Evolutionary conservation across 2,329 filamentous ascomycete species (phyloP).

Genomic region (Clonostachys sp.): DNA sequence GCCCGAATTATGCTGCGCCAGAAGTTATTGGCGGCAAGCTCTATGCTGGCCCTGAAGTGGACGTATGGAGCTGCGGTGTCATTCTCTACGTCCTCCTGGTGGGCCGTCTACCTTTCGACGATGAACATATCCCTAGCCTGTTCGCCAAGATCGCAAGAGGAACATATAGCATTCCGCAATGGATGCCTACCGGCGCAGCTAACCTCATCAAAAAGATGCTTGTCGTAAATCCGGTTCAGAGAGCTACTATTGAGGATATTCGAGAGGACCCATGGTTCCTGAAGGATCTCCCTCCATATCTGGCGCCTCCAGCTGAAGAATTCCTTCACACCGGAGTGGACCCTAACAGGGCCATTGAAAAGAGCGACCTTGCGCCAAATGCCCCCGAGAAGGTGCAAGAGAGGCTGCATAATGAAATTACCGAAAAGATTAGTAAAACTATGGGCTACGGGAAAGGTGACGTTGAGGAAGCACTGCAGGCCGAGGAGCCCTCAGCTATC

Average conservation of each 20-base stretch:
- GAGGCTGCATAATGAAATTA: slow-evolving; percentile 86
- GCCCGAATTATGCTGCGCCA: slow-evolving; percentile 95
- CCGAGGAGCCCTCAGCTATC: slow-evolving; percentile 92
- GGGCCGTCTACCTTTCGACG: slow-evolving; percentile 87
- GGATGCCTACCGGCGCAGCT: slow-evolving; percentile 81
- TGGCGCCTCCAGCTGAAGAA: slow-evolving; percentile 83
- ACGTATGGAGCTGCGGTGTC: slow-evolving; percentile 96
- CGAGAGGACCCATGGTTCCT: slow-evolving; percentile 92
- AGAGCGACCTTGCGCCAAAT: slow-evolving; percentile 73
- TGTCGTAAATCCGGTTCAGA: slow-evolving; percentile 89
- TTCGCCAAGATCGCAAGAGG: slow-evolving; percentile 98
- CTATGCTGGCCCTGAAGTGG: slow-evolving; percentile 94
- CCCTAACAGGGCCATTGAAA: slow-evolving; percentile 84
- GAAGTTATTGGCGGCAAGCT: slow-evolving; percentile 98
- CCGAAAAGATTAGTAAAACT: slow-evolving; percentile 92
- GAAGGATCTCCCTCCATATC: slow-evolving; percentile 79
- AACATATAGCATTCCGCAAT: slow-evolving; percentile 86
- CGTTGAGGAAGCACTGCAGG: slow-evolving; percentile 88
- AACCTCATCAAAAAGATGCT: slow-evolving; percentile 88
- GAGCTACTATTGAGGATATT: slow-evolving; percentile 92
- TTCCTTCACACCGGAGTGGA: slow-evolving; percentile 94
- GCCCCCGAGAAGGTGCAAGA: slow-evolving; percentile 77
- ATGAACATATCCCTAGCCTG: slow-evolving; percentile 94
- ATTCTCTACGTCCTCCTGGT: slow-evolving; percentile 82
- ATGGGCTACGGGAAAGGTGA: slow-evolving; percentile 97